Evolutionary conservation across 345 rosid genomes (phyloP).

Genomic region (Abelmoschus esculentus): DNA sequence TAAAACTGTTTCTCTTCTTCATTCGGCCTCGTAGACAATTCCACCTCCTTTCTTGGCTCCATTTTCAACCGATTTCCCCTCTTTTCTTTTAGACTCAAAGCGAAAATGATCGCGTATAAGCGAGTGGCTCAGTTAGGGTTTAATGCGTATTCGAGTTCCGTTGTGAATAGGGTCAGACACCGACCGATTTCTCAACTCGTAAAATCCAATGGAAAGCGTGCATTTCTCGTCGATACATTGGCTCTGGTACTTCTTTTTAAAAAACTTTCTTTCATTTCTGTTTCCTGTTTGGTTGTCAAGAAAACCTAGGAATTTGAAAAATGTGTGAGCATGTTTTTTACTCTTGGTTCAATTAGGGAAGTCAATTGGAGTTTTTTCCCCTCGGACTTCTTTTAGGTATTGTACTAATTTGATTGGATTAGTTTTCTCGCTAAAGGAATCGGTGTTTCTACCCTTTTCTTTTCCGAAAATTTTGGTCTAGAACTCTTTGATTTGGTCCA

Average conservation of each 20-base stretch:
- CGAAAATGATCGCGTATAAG: conserved; percentile 41
- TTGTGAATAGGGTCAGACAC: conserved; percentile 14
- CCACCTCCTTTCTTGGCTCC: neutral
- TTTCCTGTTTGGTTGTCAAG: conserved; percentile 5
- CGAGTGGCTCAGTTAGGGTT: conserved; percentile 36
- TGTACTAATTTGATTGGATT: neutral
- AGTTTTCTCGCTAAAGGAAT: neutral
- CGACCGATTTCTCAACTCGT: conserved; percentile 56
- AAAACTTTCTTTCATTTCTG: neutral
- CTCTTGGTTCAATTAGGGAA: neutral
- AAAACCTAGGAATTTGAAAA: neutral
- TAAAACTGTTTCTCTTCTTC: neutral
- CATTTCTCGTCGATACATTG: conserved; percentile 89
- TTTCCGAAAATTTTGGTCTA: neutral
- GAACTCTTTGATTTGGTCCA: neutral
- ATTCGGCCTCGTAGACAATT: neutral
- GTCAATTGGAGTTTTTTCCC: neutral
- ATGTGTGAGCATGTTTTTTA: neutral
- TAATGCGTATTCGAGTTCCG: conserved; percentile 20
- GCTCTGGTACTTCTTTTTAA: conserved; percentile 48
- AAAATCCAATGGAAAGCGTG: conserved; percentile 58
- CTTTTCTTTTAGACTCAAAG: neutral
- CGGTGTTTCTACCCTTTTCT: neutral
- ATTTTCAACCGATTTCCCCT: neutral
- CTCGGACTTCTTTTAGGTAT: neutral